Base-by-base conservation (phyloP, 495 filamentous ascomycete species). In the Friedmanniomyces endolithicus region DNA sequence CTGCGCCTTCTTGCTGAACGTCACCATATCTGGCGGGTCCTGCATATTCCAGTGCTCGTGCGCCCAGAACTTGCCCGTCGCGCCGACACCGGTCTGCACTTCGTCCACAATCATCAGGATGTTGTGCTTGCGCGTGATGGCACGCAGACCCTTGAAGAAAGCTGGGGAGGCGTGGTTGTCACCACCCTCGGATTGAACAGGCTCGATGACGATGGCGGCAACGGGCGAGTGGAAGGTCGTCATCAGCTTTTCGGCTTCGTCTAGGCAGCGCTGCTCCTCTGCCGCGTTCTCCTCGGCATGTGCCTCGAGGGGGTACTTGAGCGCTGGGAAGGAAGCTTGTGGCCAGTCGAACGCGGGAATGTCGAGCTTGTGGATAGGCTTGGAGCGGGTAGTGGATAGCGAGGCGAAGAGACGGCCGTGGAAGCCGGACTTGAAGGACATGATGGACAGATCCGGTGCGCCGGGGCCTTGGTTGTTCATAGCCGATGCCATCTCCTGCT, bases 311-410 rank as follows among this genome's bases (percentile, higher is more conserved):
- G 92, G 92, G 74, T 98, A 97, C 71, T 90, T 90, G 61, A 94
- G 75, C 53, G 69, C 58, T 11, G 92, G 92, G 76, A 98, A 98
- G 41, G 87, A 79, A 43, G 94, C 90, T 68, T 95, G 90, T 37
- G 92, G 92, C 92, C 92, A 98, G 74, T 96, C 85, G 66, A 98
- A 98, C 59, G 94, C 88, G 11, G 92, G 92, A 64, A 98, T 98
- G 65, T 98, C 92, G 59, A 98, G 76, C 72, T 98, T 98, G 78
- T 98, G 92, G 72, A 98, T 92, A 19, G 92, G 80, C 78, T 97
- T 97, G 71, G 83, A 88, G 67, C 92, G 85, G 22, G 92, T 98
- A 29, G 92, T 97, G 53, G 85, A 90, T 44, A 98, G 79, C 58
- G 80, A 84, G 58, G 87, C 92, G 69, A 98, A 96, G 27, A 97